Evolutionary conservation across 2,329 filamentous ascomycete genomes (phyloP).

Genomic region (Scopulariopsis brevicaulis): DNA sequence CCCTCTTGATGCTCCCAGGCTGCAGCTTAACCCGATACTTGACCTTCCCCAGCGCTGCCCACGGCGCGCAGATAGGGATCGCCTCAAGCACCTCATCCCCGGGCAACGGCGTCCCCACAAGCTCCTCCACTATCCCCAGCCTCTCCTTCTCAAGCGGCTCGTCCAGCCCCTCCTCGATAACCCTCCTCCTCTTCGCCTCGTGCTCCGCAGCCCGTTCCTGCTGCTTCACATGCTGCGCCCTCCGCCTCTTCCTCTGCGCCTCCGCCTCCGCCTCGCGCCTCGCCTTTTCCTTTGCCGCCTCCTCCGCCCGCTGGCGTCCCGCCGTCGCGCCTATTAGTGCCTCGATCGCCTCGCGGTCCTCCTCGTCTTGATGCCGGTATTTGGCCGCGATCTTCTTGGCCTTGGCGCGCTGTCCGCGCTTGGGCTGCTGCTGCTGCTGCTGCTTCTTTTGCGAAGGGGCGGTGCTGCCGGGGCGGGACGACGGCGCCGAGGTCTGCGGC

Average conservation of each 20-base stretch:
- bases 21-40: slow-evolving; percentile 97
- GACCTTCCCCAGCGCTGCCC: slow-evolving; percentile 51
- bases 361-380: slow-evolving; percentile 90
- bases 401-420: slow-evolving; percentile 70
- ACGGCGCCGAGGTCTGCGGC: slow-evolving; percentile 4
- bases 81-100: slow-evolving; percentile 73
- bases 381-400: slow-evolving; percentile 80
- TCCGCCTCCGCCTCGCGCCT: slow-evolving; percentile 54
- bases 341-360: slow-evolving; percentile 77
- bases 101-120: slow-evolving; percentile 66
- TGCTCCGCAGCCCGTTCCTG: slow-evolving; percentile 67
- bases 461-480: slow-evolving; percentile 7
- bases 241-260: slow-evolving; percentile 62
- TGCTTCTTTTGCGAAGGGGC: slow-evolving; percentile 29
- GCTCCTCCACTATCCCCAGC: slow-evolving; percentile 50
- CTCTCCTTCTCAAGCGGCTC: slow-evolving; percentile 51
- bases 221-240: slow-evolving; percentile 67
- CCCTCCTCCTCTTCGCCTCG: slow-evolving; percentile 54
- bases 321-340: slow-evolving; percentile 70
- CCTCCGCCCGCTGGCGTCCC: slow-evolving; percentile 56
- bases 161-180: slow-evolving; percentile 28
- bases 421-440: slow-evolving; percentile 18
- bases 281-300: slow-evolving; percentile 55
- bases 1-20: slow-evolving; percentile 82
- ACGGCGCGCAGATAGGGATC: slow-evolving; percentile 54